A percentile compares a stretch with the other conserved stretches of the same genome.
phyloP scores from a whole-genome alignment of 371 early-diverging fungal genomes.

The Zancudomyces culisetae region DNA sequence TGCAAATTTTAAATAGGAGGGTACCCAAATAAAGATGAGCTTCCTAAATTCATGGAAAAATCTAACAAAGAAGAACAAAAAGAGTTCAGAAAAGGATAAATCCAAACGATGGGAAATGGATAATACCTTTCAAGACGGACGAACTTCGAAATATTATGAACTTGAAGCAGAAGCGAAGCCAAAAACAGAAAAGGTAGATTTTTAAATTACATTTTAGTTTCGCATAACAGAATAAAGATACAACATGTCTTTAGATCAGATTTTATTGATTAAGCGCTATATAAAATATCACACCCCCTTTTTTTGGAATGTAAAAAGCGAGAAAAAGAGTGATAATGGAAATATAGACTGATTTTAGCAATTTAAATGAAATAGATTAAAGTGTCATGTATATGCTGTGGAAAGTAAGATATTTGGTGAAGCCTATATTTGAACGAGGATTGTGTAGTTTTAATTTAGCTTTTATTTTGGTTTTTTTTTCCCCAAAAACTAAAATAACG shows the following conservation, averaged over 20 bases:
- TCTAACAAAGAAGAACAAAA: not conserved
- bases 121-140: not conserved
- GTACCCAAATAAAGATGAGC: not conserved
- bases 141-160: too few species aligned
- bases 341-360: too few species aligned
- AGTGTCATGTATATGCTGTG: constrained; percentile 34
- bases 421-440: not conserved
- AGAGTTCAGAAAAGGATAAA: not conserved
- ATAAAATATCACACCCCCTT: too few species aligned
- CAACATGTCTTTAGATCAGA: too few species aligned
- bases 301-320: too few species aligned
- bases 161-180: too few species aligned
- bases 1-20: too few species aligned
- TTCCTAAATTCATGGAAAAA: not conserved
- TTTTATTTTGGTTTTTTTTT: not conserved
- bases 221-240: too few species aligned
- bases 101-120: not conserved
- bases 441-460: not conserved
- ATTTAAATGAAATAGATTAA: not conserved
- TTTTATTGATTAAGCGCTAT: too few species aligned
- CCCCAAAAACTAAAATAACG: not conserved
- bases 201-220: too few species aligned
- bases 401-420: constrained; percentile 9
- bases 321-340: too few species aligned
- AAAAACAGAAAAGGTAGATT: too few species aligned